These are phyloP conservation scores for Clonostachys solani DNA, from an alignment of 2,329 filamentous ascomycete species.

Conservation along the genomic window DNA sequence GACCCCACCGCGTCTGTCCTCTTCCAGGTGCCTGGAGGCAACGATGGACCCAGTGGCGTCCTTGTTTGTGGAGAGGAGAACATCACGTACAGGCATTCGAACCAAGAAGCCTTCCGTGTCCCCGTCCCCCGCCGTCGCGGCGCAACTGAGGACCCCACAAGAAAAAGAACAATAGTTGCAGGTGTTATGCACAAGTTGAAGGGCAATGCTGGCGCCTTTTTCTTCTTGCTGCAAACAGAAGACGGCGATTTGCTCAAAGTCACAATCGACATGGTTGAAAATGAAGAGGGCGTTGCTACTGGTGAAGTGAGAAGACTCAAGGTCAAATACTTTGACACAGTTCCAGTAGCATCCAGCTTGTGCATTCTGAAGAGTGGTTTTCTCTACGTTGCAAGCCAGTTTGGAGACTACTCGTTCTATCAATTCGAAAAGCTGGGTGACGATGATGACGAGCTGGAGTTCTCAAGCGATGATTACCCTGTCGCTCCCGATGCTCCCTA, in stretches of 20 bases:
- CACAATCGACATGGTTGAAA: conserved; percentile 84
- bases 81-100: conserved; percentile 95
- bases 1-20: conserved; percentile 85
- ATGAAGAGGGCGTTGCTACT: conserved; percentile 71
- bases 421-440: conserved; percentile 97
- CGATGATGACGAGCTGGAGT: conserved; percentile 86
- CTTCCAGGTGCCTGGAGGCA: conserved; percentile 92
- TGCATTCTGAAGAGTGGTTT: conserved; percentile 96
- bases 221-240: conserved; percentile 92
- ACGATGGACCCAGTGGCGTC: conserved; percentile 90
- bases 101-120: conserved; percentile 84
- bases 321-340: conserved; percentile 97
- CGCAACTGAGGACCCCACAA: conserved; percentile 84
- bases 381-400: conserved; percentile 87
- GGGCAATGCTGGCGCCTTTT: conserved; percentile 78
- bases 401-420: conserved; percentile 91
- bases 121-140: conserved; percentile 84
- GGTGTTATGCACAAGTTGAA: conserved; percentile 98
- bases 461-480: conserved; percentile 77
- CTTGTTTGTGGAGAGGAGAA: conserved; percentile 92
- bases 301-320: conserved; percentile 79
- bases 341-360: conserved; percentile 81
- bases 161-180: conserved; percentile 81
- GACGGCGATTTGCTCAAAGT: conserved; percentile 99
- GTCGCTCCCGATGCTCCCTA: conserved; percentile 69